These are phyloP conservation scores for Periglandula ipomoeae DNA, from an alignment of 2,329 filamentous ascomycete species.

Conservation along the genomic window DNA sequence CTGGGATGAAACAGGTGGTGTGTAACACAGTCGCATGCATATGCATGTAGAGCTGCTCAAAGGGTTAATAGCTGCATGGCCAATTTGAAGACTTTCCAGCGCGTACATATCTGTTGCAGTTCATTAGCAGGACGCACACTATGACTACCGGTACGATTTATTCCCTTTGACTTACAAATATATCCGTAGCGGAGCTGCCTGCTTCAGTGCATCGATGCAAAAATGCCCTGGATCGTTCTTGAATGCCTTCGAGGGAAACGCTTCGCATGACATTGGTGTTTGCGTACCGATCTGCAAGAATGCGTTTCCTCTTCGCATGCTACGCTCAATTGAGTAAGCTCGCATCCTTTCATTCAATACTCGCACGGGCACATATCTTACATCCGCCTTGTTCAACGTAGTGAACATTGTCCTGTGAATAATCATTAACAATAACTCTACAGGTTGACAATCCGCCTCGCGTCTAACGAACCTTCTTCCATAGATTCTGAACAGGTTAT, in stretches of 20 bases:
- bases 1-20: slow-evolving; percentile 61
- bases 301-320: slow-evolving; percentile 54
- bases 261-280: slow-evolving; percentile 56
- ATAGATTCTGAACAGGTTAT: slow-evolving; percentile 50
- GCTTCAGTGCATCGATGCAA: slow-evolving; percentile 40
- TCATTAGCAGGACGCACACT: neutral
- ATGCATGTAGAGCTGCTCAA: slow-evolving; percentile 46
- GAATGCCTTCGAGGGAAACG: slow-evolving; percentile 46
- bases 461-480: slow-evolving; percentile 36
- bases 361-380: slow-evolving; percentile 19
- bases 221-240: slow-evolving; percentile 47
- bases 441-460: neutral
- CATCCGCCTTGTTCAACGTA: slow-evolving; percentile 43
- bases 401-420: slow-evolving; percentile 48
- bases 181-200: slow-evolving; percentile 27
- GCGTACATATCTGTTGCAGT: slow-evolving; percentile 5
- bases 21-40: slow-evolving; percentile 60
- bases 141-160: neutral
- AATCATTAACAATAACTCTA: neutral
- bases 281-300: slow-evolving; percentile 58
- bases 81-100: too few relatives aligned
- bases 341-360: neutral
- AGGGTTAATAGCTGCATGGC: neutral
- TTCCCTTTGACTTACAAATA: slow-evolving; percentile 43
- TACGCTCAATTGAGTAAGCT: slow-evolving; percentile 17